Base-by-base conservation (phyloP, 2,329 filamentous ascomycete genomes). In the Colletotrichum australisinense region DNA sequence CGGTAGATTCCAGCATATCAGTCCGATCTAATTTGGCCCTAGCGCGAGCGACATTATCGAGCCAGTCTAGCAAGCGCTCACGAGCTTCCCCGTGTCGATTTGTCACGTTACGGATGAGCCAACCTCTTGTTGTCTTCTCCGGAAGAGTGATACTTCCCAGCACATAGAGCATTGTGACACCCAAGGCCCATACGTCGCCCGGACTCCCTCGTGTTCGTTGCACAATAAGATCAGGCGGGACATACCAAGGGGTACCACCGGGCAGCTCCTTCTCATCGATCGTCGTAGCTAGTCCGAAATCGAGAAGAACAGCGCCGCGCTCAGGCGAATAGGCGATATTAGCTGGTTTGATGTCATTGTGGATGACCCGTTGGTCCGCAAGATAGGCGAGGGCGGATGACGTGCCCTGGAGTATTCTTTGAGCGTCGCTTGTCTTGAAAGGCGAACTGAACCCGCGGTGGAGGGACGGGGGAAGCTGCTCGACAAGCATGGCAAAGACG, bases 131-230 rank as follows among this genome's bases (percentile, higher is more conserved):
- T 32, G 38, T 35, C 38, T 38, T 38, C 35, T 70, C 55, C 35
- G 42, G 67, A n/a, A 65, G 38, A 2, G 6, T 53, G 3, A 35
- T 35, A 35, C 11, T 35, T 35, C 32, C 67, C 6, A 73, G 63
- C 28, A 75, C 42, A 46, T 68, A 76, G 4, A 76, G 67, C 69
- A 75, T 73, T 35, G 67, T 73, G 26, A 76, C 46, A 22, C 74
- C 74, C 4, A 76, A 32, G 30, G 74, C 66, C 69, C 32, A 75
- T 5, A 76, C 56, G 38, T 73, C 70, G 42, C 67, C 59, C n/a
- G 28, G 46, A 30, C 16, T 2, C 19, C 63, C 62, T 35, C 62
- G 52, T 26, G 35, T 59, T 19, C 58, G 46, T 22, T 57, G 22
- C 6, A 52, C 30, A 16, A 72, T 14, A 42, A 69, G 64, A 12